Evolutionary conservation across 2,329 filamentous ascomycete genomes (phyloP).

Genomic region (Nectriaceae sp.): DNA sequence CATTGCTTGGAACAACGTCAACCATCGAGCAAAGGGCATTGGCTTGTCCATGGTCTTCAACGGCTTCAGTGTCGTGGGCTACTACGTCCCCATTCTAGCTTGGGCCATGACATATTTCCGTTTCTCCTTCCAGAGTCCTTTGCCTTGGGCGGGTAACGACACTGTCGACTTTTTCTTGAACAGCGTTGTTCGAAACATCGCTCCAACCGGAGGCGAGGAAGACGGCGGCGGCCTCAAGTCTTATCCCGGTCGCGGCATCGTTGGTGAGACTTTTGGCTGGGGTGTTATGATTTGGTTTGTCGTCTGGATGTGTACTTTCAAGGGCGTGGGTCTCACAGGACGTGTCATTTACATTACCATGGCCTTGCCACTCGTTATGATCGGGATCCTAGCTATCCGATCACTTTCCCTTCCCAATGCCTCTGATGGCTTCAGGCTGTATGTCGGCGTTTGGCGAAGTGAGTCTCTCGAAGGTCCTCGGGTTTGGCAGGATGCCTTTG

Average conservation of each 20-base stretch:
- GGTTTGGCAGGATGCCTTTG: constrained; percentile 54
- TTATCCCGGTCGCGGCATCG: constrained; percentile 45
- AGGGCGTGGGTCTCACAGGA: constrained; percentile 55
- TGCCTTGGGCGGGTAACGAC: constrained; percentile 49
- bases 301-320: constrained; percentile 59
- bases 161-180: constrained; percentile 52
- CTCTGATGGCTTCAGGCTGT: constrained; percentile 47
- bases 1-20: constrained; percentile 51
- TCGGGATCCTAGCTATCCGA: constrained; percentile 52
- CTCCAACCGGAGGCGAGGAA: constrained; percentile 4
- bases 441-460: constrained; percentile 40
- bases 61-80: constrained; percentile 52
- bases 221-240: constrained; percentile 9
- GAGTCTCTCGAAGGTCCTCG: constrained; percentile 37
- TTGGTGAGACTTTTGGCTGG: constrained; percentile 57
- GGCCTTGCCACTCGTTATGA: constrained; percentile 55
- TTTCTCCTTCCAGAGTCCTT: constrained; percentile 50
- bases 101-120: constrained; percentile 61
- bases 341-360: constrained; percentile 59
- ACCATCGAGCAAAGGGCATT: constrained; percentile 50
- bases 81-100: constrained; percentile 55
- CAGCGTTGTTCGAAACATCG: constrained; percentile 38
- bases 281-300: constrained; percentile 56
- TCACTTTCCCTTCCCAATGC: constrained; percentile 53
- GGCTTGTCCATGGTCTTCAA: constrained; percentile 52